A percentile compares a stretch with the other conserved stretches of the same genome.
Evolutionary conservation across 2,329 filamentous ascomycete genomes (phyloP).

Genomic region (Achaetomium macrosporum): DNA sequence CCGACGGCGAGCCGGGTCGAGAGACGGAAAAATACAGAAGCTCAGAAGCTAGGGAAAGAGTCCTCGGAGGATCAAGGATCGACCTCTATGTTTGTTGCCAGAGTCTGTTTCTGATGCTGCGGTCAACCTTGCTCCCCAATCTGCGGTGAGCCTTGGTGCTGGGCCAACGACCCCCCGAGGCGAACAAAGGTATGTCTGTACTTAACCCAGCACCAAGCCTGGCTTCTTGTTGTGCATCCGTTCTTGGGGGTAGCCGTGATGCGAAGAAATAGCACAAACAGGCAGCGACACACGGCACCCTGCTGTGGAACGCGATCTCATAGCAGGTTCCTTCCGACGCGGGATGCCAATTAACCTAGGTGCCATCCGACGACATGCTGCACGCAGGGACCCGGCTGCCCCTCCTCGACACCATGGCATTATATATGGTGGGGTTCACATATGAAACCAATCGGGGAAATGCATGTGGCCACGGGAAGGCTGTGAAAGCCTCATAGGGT

Average conservation of each 20-base stretch:
- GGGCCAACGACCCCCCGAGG: too few relatives aligned
- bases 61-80: too few relatives aligned
- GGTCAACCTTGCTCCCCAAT: too few relatives aligned
- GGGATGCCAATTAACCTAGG: neutral
- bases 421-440: slow-evolving; percentile 7
- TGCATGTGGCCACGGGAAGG: slow-evolving; percentile 18
- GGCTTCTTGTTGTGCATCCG: too few relatives aligned
- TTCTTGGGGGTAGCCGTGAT: too few relatives aligned
- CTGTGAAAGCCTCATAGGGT: slow-evolving; percentile 7
- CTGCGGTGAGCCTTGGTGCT: too few relatives aligned
- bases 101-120: too few relatives aligned
- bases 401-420: neutral
- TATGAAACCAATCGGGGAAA: slow-evolving; percentile 21
- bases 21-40: too few relatives aligned
- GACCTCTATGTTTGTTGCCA: too few relatives aligned
- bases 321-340: neutral
- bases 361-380: neutral
- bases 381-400: neutral
- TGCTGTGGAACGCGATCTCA: slow-evolving; percentile 11
- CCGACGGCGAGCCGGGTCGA: slow-evolving; percentile 9
- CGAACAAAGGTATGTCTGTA: too few relatives aligned
- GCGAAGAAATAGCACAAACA: neutral
- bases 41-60: too few relatives aligned
- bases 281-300: neutral
- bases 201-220: too few relatives aligned